Evolutionary conservation across 257 asterid genomes (phyloP).

Genomic region (Galeopsis tetrahit): DNA sequence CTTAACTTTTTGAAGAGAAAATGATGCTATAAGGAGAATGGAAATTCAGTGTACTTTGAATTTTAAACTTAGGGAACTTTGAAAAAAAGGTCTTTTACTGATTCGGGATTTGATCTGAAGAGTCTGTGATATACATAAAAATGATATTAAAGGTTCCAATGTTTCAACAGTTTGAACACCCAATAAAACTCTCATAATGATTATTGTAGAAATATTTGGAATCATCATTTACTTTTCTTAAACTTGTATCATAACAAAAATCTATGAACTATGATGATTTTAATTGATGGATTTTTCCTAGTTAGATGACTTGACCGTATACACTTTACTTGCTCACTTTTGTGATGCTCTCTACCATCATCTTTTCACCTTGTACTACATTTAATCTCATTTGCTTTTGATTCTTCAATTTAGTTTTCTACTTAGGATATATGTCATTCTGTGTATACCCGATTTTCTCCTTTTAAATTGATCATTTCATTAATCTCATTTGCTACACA

Average conservation of each 20-base stretch:
- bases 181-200: not conserved
- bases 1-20: not conserved
- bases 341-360: too few species aligned
- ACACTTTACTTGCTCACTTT: not conserved
- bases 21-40: not conserved
- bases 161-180: constrained; percentile 1
- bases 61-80: not conserved
- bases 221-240: not conserved
- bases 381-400: not conserved
- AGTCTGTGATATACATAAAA: not conserved
- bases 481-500: too few species aligned
- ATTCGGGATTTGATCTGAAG: not conserved
- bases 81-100: not conserved
- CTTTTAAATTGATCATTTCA: too few species aligned
- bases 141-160: not conserved
- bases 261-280: not conserved
- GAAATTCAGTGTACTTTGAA: not conserved
- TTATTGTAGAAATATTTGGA: not conserved
- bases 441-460: not conserved
- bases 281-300: not conserved
- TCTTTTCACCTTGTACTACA: not conserved
- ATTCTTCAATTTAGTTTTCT: not conserved
- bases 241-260: not conserved
- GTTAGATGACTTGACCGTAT: not conserved
- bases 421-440: not conserved